phyloP scores from a whole-genome alignment of 257 asterid genomes.

The Sherardia arvensis region DNA sequence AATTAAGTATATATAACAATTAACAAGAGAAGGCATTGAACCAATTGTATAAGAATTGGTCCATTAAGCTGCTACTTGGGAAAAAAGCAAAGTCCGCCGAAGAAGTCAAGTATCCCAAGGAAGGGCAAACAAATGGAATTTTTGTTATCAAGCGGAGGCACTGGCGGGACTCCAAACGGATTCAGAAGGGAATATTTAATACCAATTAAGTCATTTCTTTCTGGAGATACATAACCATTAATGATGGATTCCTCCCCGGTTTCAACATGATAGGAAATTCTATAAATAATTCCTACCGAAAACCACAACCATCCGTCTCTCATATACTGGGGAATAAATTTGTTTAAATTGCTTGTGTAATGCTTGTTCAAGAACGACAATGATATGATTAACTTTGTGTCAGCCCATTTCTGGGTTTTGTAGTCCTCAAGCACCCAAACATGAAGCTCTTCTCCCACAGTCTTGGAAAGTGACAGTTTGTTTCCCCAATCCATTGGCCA shows the following conservation, averaged over 20 bases:
- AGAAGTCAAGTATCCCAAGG: too few relatives aligned
- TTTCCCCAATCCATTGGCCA: slow-evolving; percentile 19
- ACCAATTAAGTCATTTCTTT: too few relatives aligned
- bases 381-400: slow-evolving; percentile 10
- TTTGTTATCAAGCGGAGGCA: too few relatives aligned
- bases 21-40: too few relatives aligned
- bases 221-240: not conserved
- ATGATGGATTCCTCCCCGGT: not conserved
- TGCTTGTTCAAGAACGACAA: slow-evolving; percentile 13
- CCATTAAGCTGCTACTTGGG: too few relatives aligned
- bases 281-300: not conserved
- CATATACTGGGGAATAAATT: not conserved
- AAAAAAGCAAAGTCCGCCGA: too few relatives aligned
- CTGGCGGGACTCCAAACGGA: not conserved
- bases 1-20: too few relatives aligned
- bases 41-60: too few relatives aligned
- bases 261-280: not conserved
- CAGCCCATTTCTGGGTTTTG: slow-evolving; percentile 21
- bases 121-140: too few relatives aligned
- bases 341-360: not conserved
- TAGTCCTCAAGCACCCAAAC: slow-evolving; percentile 22
- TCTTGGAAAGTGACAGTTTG: slow-evolving; percentile 12
- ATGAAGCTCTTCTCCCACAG: slow-evolving; percentile 6
- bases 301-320: not conserved
- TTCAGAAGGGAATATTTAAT: too few relatives aligned